These are phyloP conservation scores for Pachysandra terminalis DNA, from an alignment of 164 flowering plant genomes.

Conservation along the genomic window DNA sequence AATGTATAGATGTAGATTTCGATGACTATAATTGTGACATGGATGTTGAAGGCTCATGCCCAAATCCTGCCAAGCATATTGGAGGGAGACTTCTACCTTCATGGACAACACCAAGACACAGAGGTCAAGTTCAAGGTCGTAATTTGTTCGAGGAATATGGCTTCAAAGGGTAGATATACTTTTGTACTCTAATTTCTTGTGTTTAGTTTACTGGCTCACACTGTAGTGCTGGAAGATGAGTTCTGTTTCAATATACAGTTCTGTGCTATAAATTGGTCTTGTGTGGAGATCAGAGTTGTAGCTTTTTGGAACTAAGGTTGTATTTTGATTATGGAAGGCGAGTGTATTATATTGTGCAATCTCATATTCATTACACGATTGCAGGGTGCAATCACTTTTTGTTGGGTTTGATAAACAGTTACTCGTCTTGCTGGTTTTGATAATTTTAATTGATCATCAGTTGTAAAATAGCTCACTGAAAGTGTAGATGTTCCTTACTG, in stretches of 20 bases:
- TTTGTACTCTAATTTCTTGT: neutral
- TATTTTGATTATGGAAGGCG: too few species aligned
- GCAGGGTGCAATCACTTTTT: too few species aligned
- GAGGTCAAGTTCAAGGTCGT: slow-evolving; percentile 11
- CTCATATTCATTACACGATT: too few species aligned
- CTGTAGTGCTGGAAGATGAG: neutral
- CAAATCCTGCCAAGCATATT: slow-evolving; percentile 15
- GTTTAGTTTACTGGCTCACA: neutral
- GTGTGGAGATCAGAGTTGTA: too few species aligned
- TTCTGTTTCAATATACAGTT: neutral
- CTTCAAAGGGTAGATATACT: slow-evolving; percentile 6
- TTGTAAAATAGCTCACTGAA: too few species aligned
- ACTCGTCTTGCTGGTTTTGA: too few species aligned
- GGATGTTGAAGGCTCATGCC: slow-evolving; percentile 16
- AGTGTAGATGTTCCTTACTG: too few species aligned
- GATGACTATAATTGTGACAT: slow-evolving; percentile 27
- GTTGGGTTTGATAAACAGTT: too few species aligned
- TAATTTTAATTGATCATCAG: too few species aligned
- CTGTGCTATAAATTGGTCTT: neutral
- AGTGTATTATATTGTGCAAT: too few species aligned
- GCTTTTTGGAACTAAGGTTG: neutral
- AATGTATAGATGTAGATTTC: slow-evolving; percentile 38
- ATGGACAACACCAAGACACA: slow-evolving; percentile 37
- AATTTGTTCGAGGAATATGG: slow-evolving; percentile 19
- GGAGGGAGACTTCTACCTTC: slow-evolving; percentile 53